Evolutionary conservation across 129 eudicot species (phyloP), one percentile per base, ranked within the genome.

Genomic region (Lactuca sativa): DNA sequence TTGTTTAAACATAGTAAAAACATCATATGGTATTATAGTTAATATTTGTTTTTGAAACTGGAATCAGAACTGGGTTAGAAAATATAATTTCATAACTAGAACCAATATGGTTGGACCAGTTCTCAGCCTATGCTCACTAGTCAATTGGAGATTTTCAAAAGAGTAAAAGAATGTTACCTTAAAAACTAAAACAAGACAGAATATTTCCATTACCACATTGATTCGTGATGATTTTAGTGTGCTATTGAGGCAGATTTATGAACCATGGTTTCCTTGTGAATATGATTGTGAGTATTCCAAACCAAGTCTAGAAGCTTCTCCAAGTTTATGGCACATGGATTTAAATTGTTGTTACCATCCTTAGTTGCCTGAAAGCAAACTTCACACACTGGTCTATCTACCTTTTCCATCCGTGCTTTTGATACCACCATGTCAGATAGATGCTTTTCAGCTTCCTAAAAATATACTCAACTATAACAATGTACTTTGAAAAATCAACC

Each of bases 191-290:
- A 34, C 37, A 34, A 34, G 37, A 34, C 37, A 3, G 48, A 7
- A 9, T 41, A 41, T 1, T 41, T 7, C 48, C 3, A 41, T 11
- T 8, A 41, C 3, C 13, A 44, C 6, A 44, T 13, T 17, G 18
- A 21, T 18, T 18, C 21, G 21, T 7, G 10, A 51, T 11, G 36
- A 17, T 66, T 57, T 86, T 66, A n/a, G n/a, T 86, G 12, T 59
- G 71, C 82, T 70, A 76, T 84, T 25, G 86, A 61, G 21, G 82
- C 90, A 16, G 86, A 85, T 79, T 91, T 88, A 82, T 88, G 97
- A 63, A 91, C 87, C 98, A 92, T 92, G 10, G 95, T 88, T 77
- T 92, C 98, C 87, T 92, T 88, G 81, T 92, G 98, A 58, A 92
- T 92, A 74, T 92, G 98, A 70, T 86, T 95, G 82, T 96, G 89